These are phyloP conservation scores for Coprinellus micaceus DNA, from an alignment of 768 basidiomycete species.

Conservation along the genomic window DNA sequence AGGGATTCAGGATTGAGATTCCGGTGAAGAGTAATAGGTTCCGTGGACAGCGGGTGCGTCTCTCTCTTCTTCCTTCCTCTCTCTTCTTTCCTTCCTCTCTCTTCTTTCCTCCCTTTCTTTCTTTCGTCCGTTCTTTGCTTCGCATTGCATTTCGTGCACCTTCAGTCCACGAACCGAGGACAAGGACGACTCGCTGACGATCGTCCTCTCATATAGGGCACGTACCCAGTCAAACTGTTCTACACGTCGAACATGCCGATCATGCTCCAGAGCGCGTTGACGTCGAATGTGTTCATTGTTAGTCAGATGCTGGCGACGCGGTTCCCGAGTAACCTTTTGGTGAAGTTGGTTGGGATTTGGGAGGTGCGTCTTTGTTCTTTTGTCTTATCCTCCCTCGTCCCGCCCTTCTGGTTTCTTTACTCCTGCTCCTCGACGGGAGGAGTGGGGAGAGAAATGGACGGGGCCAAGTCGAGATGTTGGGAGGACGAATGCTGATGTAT, in stretches of 20 bases:
- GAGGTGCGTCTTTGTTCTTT: slow-evolving; percentile 60
- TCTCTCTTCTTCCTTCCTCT: too few relatives aligned
- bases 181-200: too few relatives aligned
- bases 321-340: slow-evolving; percentile 89
- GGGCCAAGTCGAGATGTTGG: too few relatives aligned
- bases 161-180: too few relatives aligned
- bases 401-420: not conserved
- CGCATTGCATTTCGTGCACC: too few relatives aligned
- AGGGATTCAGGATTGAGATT: slow-evolving; percentile 98
- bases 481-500: too few relatives aligned
- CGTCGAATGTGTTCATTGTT: slow-evolving; percentile 92
- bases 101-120: too few relatives aligned
- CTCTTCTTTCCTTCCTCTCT: too few relatives aligned
- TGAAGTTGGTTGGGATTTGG: slow-evolving; percentile 93
- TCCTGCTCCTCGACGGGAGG: not conserved
- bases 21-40: slow-evolving; percentile 96
- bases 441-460: too few relatives aligned
- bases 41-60: slow-evolving; percentile 94
- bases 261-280: slow-evolving; percentile 94
- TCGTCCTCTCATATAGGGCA: too few relatives aligned
- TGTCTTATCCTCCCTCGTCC: not conserved
- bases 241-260: slow-evolving; percentile 99
- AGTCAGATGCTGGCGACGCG: slow-evolving; percentile 91
- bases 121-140: too few relatives aligned
- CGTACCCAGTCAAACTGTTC: slow-evolving; percentile 97